Evolutionary conservation across 2,329 filamentous ascomycete species (phyloP).

Genomic region (Colletotrichum godetiae): DNA sequence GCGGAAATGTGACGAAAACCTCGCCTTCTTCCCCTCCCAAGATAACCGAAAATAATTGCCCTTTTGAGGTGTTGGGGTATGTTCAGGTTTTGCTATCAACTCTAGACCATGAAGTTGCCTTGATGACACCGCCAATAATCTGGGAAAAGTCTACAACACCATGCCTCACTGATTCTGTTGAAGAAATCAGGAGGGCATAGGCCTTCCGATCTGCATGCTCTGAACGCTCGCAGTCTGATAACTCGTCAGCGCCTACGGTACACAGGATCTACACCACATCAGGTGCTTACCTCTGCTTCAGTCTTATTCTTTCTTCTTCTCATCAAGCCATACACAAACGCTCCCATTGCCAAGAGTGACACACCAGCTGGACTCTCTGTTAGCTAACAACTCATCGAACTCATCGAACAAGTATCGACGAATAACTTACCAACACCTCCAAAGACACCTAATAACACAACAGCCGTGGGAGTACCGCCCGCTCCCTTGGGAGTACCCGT

Average conservation of each 20-base stretch:
- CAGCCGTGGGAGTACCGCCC: constrained; percentile 24
- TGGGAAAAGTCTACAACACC: background rate
- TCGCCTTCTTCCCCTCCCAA: background rate
- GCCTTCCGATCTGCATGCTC: constrained; percentile 30
- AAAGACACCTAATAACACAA: constrained; percentile 27
- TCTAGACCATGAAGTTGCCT: background rate
- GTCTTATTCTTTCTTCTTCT: constrained; percentile 13
- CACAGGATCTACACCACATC: too few species aligned
- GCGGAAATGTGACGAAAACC: too few species aligned
- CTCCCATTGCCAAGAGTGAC: constrained; percentile 27
- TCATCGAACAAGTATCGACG: rapidly evolving
- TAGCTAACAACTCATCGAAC: background rate
- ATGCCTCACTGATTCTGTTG: background rate
- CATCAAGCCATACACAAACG: constrained; percentile 28
- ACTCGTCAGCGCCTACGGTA: background rate
- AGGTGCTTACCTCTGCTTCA: constrained; percentile 5
- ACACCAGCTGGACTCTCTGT: constrained; percentile 7
- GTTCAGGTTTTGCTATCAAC: background rate
- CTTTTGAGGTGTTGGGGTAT: background rate
- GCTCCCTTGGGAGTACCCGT: constrained; percentile 7
- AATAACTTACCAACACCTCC: constrained; percentile 27
- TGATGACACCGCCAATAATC: background rate
- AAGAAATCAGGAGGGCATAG: constrained; percentile 22
- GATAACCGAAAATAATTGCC: background rate
- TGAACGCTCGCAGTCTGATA: constrained; percentile 4